A percentile compares a stretch with the other conserved stretches of the same genome.
phyloP scores from a whole-genome alignment of 1,284 basidiomycete species.

The Fomitopsis pinicola region DNA sequence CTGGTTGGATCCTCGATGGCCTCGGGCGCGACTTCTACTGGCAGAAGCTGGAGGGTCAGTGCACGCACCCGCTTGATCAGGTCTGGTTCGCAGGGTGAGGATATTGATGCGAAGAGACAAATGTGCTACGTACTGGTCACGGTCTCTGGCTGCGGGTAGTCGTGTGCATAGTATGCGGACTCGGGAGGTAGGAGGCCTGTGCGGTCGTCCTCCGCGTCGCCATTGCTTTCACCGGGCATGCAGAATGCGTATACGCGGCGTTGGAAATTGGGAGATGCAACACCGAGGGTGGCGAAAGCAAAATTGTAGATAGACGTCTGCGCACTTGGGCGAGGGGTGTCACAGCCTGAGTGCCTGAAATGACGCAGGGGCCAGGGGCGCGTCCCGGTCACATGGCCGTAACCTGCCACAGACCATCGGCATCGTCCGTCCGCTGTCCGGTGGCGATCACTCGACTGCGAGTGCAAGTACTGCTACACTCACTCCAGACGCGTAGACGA shows the following conservation, averaged over 20 bases:
- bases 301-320: too few relatives aligned
- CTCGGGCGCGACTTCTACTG: slow-evolving; percentile 69
- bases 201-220: neutral
- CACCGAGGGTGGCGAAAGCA: too few relatives aligned
- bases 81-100: slow-evolving; percentile 37
- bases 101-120: neutral
- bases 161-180: slow-evolving; percentile 26
- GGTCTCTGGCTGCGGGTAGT: slow-evolving; percentile 63
- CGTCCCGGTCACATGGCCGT: neutral
- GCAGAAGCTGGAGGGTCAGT: slow-evolving; percentile 74
- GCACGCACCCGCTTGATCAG: slow-evolving; percentile 79
- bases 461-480: neutral
- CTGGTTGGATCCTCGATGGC: slow-evolving; percentile 63
- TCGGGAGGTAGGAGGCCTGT: neutral
- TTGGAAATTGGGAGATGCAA: too few relatives aligned
- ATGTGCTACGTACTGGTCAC: slow-evolving; percentile 54
- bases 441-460: neutral
- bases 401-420: neutral
- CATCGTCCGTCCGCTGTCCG: neutral
- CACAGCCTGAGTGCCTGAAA: neutral
- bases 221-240: neutral
- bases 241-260: neutral
- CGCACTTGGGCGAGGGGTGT: neutral
- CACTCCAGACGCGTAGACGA: slow-evolving; percentile 8
- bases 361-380: neutral